phyloP scores from a whole-genome alignment of 1,139 yeast genomes.

The Kodamaea plutei region DNA sequence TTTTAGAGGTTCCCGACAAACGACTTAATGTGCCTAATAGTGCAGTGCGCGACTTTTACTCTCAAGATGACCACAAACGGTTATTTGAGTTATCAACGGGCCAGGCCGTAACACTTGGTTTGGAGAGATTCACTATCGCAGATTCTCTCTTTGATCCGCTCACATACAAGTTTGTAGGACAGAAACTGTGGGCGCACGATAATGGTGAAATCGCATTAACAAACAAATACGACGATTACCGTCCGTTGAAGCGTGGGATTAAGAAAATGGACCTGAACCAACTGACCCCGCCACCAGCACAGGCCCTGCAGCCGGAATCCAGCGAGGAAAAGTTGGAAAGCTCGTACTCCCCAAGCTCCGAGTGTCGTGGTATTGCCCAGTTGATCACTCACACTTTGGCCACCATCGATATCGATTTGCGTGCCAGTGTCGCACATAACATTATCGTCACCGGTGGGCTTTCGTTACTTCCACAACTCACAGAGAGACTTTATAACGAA shows the following conservation, averaged over 20 bases:
- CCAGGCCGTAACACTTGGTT: slow-evolving; percentile 35
- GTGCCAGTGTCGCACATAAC: slow-evolving; percentile 89
- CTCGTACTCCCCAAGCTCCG: slow-evolving; percentile 10
- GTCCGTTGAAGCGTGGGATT: slow-evolving; percentile 61
- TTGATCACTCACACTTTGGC: slow-evolving; percentile 68
- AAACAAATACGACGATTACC: slow-evolving; percentile 54
- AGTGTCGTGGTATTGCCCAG: slow-evolving; percentile 54
- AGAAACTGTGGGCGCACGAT: slow-evolving; percentile 29
- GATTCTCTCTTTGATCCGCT: slow-evolving; percentile 72
- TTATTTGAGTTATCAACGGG: slow-evolving; percentile 80
- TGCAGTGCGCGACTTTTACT: slow-evolving; percentile 25
- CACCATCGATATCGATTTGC: slow-evolving; percentile 77
- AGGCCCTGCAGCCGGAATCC: slow-evolving; percentile 11
- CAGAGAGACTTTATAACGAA: slow-evolving; percentile 76
- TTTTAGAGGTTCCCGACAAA: slow-evolving; percentile 52
- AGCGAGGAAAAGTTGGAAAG: slow-evolving; percentile 15
- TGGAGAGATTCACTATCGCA: slow-evolving; percentile 64
- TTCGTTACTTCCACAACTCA: slow-evolving; percentile 81
- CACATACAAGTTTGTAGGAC: slow-evolving; percentile 32
- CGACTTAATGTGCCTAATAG: slow-evolving; percentile 21
- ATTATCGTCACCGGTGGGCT: slow-evolving; percentile 90
- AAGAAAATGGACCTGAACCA: slow-evolving; percentile 39
- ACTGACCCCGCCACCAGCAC: slow-evolving; percentile 30
- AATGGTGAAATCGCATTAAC: slow-evolving; percentile 36
- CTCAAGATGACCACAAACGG: slow-evolving; percentile 39